Evolutionary conservation across 2,329 filamentous ascomycete species (phyloP).

Genomic region (Triangularia verruculosa): DNA sequence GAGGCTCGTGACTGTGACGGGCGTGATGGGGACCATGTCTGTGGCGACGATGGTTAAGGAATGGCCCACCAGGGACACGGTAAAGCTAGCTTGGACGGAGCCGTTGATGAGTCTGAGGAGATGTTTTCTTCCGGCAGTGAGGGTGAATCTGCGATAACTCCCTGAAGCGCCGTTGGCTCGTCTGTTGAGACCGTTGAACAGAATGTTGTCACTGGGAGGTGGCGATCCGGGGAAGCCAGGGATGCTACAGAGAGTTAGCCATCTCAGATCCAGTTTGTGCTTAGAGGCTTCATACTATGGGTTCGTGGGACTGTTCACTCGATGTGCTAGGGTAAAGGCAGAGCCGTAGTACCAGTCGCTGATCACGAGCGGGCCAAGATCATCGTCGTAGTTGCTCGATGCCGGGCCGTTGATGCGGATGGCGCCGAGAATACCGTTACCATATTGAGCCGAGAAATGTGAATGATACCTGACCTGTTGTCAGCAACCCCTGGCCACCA

Average conservation of each 20-base stretch:
- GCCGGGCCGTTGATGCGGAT: slow-evolving; percentile 52
- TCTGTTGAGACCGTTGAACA: slow-evolving; percentile 43
- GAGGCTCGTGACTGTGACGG: slow-evolving; percentile 47
- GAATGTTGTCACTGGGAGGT: slow-evolving; percentile 36
- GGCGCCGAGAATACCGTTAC: slow-evolving; percentile 50
- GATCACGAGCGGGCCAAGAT: slow-evolving; percentile 48
- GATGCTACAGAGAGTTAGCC: slow-evolving; percentile 1
- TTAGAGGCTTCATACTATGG: slow-evolving; percentile 5
- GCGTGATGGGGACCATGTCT: slow-evolving; percentile 50
- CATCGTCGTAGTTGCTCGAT: slow-evolving; percentile 49
- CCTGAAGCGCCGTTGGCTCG: slow-evolving; percentile 30
- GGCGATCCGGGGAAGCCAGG: slow-evolving; percentile 28
- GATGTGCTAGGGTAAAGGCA: slow-evolving; percentile 28
- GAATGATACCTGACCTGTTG: slow-evolving; percentile 42
- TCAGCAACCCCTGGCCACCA: background rate
- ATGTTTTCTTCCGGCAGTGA: slow-evolving; percentile 43
- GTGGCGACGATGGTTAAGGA: slow-evolving; percentile 47
- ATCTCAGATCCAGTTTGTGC: background rate
- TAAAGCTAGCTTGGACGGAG: slow-evolving; percentile 47
- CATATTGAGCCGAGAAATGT: slow-evolving; percentile 49
- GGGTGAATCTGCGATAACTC: slow-evolving; percentile 31
- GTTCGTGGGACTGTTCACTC: slow-evolving; percentile 25
- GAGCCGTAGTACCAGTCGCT: slow-evolving; percentile 47
- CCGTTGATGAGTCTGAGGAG: slow-evolving; percentile 48
- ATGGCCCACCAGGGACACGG: slow-evolving; percentile 48